Conservation (phyloP, 2,329 filamentous ascomycete species). For the Colletotrichum gloeosporioides region DNA sequence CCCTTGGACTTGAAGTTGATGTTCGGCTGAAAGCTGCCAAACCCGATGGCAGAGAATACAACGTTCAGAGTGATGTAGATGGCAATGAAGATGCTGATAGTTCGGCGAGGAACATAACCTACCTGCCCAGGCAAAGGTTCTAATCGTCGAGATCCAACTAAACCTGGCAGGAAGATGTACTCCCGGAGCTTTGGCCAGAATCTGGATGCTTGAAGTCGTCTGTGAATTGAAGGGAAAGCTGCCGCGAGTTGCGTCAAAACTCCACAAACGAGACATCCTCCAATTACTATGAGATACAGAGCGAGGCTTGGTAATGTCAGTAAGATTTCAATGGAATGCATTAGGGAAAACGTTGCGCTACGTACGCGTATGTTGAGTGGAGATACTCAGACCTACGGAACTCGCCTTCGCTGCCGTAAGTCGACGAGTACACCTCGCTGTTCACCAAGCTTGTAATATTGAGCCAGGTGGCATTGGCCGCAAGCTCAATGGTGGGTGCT, state of each 20-base stretch:
- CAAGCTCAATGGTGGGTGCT: neutral
- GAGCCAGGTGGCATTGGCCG: neutral
- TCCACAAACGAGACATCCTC: neutral
- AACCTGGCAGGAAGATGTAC: constrained; percentile 29
- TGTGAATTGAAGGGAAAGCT: neutral
- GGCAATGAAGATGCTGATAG: constrained; percentile 48
- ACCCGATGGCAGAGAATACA: constrained; percentile 34
- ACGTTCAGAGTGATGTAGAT: constrained; percentile 42
- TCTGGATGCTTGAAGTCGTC: neutral
- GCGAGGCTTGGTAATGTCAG: neutral
- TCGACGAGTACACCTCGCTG: neutral
- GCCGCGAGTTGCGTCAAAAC: neutral
- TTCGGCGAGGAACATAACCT: constrained; percentile 42
- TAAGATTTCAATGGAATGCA: neutral
- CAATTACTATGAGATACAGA: neutral
- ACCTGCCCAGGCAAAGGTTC: constrained; percentile 24
- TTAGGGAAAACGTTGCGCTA: neutral
- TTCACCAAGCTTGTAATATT: neutral
- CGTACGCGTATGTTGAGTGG: neutral
- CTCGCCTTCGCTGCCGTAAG: neutral
- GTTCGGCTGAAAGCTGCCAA: constrained; percentile 30
- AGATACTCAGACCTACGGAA: constrained; percentile 1
- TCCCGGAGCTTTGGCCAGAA: constrained; percentile 16
- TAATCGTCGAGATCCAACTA: constrained; percentile 27
- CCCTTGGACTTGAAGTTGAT: neutral